Evolutionary conservation across 768 basidiomycete species (phyloP).

Genomic region (Pseudohyphozyma bogoriensis): DNA sequence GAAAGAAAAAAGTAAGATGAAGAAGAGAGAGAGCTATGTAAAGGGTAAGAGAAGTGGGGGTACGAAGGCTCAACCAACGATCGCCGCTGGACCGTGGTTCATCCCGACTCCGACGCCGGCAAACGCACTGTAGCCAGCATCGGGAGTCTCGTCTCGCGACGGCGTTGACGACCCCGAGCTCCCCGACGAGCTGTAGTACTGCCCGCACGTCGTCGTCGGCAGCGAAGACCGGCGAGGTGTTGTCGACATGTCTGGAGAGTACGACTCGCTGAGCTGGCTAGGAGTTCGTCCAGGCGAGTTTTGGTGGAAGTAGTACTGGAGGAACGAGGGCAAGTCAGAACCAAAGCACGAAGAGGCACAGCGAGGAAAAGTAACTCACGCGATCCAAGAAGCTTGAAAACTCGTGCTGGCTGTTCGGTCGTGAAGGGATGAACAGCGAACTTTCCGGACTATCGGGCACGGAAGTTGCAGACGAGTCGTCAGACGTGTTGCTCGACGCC

Average conservation of each 20-base stretch:
- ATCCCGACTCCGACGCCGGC: neutral
- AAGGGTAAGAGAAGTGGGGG: neutral
- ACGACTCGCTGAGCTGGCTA: neutral
- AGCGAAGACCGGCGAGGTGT: neutral
- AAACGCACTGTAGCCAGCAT: neutral
- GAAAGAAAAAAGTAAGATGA: neutral
- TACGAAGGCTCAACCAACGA: neutral
- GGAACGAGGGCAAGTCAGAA: neutral
- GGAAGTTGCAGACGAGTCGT: constrained; percentile 8
- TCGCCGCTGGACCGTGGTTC: neutral
- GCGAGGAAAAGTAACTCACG: constrained; percentile 9
- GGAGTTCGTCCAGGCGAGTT: neutral
- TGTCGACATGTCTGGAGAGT: neutral
- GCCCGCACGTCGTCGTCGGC: neutral
- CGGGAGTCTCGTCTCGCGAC: neutral
- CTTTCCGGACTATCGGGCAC: constrained; percentile 2
- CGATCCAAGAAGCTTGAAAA: constrained; percentile 25
- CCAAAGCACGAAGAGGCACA: constrained; percentile 7
- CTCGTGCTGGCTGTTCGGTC: constrained; percentile 17
- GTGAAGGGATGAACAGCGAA: neutral
- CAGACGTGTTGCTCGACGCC: neutral
- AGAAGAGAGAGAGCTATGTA: neutral
- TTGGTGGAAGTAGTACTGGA: neutral
- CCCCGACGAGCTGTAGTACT: neutral
- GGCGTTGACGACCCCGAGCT: neutral